phyloP scores from a whole-genome alignment of 371 early-diverging fungal genomes.

The Rhizopus microsporus region DNA sequence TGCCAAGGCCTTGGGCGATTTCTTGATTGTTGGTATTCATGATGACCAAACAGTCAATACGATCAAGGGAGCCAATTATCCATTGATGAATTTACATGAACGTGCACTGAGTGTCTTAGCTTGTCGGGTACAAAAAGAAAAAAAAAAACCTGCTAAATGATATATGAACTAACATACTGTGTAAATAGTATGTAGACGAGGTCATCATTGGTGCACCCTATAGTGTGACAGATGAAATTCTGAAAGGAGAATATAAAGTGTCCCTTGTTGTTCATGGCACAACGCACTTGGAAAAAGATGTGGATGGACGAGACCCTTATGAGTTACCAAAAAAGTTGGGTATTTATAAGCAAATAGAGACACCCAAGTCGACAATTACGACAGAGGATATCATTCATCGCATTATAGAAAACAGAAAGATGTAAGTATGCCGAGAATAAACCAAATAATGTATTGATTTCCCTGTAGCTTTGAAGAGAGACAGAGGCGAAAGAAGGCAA shows the following conservation, averaged over 20 bases:
- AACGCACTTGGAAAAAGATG: slow-evolving; percentile 62
- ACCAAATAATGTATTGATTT: not conserved
- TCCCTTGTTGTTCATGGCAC: slow-evolving; percentile 79
- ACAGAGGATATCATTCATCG: slow-evolving; percentile 87
- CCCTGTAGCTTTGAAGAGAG: slow-evolving; percentile 62
- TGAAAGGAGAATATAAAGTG: slow-evolving; percentile 79
- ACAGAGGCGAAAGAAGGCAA: slow-evolving; percentile 72
- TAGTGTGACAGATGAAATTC: slow-evolving; percentile 81
- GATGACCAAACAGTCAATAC: slow-evolving; percentile 88
- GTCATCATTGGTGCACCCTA: slow-evolving; percentile 91
- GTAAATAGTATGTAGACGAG: slow-evolving; percentile 81
- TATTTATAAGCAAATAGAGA: slow-evolving; percentile 76
- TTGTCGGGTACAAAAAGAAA: slow-evolving; percentile 63
- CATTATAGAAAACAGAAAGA: slow-evolving; percentile 81
- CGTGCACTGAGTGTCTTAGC: slow-evolving; percentile 86
- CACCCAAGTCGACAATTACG: slow-evolving; percentile 73
- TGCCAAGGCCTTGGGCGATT: slow-evolving; percentile 85
- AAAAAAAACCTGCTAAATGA: not conserved
- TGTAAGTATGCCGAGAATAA: slow-evolving; percentile 52
- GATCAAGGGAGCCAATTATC: slow-evolving; percentile 84
- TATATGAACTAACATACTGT: not conserved
- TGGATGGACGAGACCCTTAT: slow-evolving; percentile 85
- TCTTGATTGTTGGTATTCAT: slow-evolving; percentile 92
- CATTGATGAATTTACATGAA: slow-evolving; percentile 94
- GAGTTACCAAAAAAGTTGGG: slow-evolving; percentile 72